Evolutionary conservation across 2,329 filamentous ascomycete genomes (phyloP), one percentile per base, ranked within the genome.

Genomic region (Botrytis cinerea): DNA sequence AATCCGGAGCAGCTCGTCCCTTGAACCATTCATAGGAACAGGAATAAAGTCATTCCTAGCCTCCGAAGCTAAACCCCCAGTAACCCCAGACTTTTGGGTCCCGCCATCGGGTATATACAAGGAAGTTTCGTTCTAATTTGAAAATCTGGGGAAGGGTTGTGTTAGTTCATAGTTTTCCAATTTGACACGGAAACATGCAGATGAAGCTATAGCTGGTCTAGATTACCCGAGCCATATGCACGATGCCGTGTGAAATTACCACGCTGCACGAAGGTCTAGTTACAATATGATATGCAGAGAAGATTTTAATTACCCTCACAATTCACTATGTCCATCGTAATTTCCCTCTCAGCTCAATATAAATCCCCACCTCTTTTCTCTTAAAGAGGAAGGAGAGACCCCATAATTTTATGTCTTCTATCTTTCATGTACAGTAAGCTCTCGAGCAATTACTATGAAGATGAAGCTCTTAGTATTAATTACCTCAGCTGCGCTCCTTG

Each of bases 391-490:
- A 46, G n/a, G 4, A 38, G 54, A 32, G 18, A n/a, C 16, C 22
- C 51, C 20, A 46, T 4, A n/a, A 10, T 45, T 20, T 70, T 71
- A 35, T 51, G 20, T 70, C 32, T 54, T 48, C 25, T 28, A 32
- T 70, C 43, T 57, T 73, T 40, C 32, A 16, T 40, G n/a, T n/a
- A 8, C 3, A 25, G 32, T 16, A 43, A 45, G 10, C n/a, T 32
- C 10, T 73, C n/a, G 32, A 68, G 43, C 54, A 62, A 66, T 63
- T 64, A 25, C 54, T 67, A 59, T 40, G 32, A 80, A 77, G 75
- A 72, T 78, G 75, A 78, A 75, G 77, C 73, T 72, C 35, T 57
- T 73, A 25, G 64, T 74, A 20, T 75, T 75, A 25, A 43, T 78
- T 73, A 74, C 67, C 40, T 40, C 72, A 20, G 18, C 78, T 66